Base-by-base conservation (phyloP, 2,329 filamentous ascomycete genomes). In the Septoria linicola region DNA sequence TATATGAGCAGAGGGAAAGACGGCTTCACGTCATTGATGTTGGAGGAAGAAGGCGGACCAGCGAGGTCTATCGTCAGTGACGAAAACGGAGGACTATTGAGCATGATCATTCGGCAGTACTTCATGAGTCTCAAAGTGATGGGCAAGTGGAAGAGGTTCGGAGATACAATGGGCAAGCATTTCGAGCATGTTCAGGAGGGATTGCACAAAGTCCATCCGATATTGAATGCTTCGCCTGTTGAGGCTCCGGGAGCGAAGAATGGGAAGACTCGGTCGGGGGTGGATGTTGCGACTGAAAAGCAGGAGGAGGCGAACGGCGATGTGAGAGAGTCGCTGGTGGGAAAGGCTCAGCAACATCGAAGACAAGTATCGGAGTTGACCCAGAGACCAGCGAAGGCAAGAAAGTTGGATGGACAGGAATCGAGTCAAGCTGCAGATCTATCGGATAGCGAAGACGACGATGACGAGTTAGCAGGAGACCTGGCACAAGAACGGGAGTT, bases 1-100 rank as follows among this genome's bases (percentile, higher is more conserved):
- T 96, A 96, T 66, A 95, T 96, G 89, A 85, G 80, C 3, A 81
- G 88, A 30, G 90, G 90, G 16, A 65, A 62, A 57, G 90, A 96
- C 60, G 90, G 90, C 1, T 96, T 87, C 70, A 80, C 79, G 1
- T 84, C 84, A 40, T 77, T 96, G 1, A 78, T 92, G n/a, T 81
- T 89, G 25, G 72, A 86, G 59, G 81, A 84, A 2, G 85, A 89
- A 68, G 90, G 90, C 20, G 89, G 89, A 13, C 72, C 79, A 3
- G 87, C 85, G 1, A 83, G 89, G 60, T 88, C 91, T 65, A 73
- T 96, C 13, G 84, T 96, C 4, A 84, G 83, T 23, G 89, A 95
- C 64, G 90, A 96, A 66, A 91, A 88, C 60, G 91, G 90, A 3
- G 84, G 95, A 13, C 77, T 96, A 49, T 88, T 96, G 62, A 90